Percentiles rank a stretch among this genome's conserved stretches.
These are phyloP conservation scores for Calocera cornea DNA, from an alignment of 768 basidiomycete genomes.

Conservation along the genomic window DNA sequence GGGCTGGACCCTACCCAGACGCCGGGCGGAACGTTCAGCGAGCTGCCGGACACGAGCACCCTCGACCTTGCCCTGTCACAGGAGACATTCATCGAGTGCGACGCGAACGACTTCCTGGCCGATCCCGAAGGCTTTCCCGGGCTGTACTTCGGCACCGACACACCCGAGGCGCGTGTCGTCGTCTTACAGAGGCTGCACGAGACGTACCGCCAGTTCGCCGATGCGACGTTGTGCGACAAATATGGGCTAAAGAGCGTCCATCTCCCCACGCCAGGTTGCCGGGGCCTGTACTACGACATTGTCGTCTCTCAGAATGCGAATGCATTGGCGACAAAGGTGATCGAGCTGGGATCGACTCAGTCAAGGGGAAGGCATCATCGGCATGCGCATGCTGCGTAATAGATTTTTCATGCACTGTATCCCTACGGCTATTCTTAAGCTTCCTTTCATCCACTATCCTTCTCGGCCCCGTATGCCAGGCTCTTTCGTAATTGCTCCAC, in stretches of 20 bases:
- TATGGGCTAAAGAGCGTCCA: constrained; percentile 2
- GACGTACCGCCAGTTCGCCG: not conserved
- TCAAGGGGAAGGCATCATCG: not conserved
- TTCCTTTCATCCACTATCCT: too few species aligned
- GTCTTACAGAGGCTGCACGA: not conserved
- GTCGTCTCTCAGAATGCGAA: not conserved
- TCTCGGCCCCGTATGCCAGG: too few species aligned
- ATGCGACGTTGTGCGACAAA: not conserved
- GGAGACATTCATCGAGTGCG: not conserved
- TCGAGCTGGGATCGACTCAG: not conserved
- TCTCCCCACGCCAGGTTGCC: not conserved
- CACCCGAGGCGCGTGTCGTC: not conserved
- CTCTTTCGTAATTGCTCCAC: too few species aligned
- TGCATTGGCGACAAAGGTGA: not conserved
- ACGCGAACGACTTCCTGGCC: not conserved
- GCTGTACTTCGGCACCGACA: not conserved
- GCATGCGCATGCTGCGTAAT: not conserved
- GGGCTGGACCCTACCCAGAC: not conserved
- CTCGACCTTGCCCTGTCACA: not conserved
- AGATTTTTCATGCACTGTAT: not conserved
- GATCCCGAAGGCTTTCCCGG: not conserved
- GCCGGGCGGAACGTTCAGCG: not conserved
- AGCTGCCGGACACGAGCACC: not conserved
- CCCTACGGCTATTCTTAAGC: not conserved
- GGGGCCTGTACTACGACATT: not conserved